phyloP scores from a whole-genome alignment of 352 stramenopile species.

The Pythium vanterpoolii region DNA sequence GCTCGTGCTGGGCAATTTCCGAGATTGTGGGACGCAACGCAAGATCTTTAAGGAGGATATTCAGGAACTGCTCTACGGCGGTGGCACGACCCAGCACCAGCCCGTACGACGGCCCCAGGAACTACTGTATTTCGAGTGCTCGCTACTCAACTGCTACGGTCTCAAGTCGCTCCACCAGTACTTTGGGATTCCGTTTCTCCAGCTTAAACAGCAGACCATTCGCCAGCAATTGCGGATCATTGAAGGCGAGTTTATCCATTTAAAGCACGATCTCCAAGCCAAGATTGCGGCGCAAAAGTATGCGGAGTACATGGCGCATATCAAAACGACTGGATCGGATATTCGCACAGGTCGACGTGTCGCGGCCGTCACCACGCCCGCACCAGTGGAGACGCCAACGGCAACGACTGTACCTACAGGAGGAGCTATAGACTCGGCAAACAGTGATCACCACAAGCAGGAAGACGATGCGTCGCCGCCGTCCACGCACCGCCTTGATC shows the following conservation, averaged over 20 bases:
- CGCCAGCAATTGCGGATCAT: conserved; percentile 73
- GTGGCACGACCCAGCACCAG: conserved; percentile 30
- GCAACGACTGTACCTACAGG: no score
- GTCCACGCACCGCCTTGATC: conserved; percentile 5
- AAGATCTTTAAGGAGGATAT: conserved; percentile 89
- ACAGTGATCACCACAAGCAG: background rate
- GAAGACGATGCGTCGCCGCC: conserved; percentile 12
- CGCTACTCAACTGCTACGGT: conserved; percentile 79
- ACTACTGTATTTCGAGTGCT: conserved; percentile 84
- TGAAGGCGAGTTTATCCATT: conserved; percentile 60
- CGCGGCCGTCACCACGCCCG: conserved; percentile 1
- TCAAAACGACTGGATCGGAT: conserved; percentile 62
- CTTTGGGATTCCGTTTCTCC: conserved; percentile 80
- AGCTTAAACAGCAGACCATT: conserved; percentile 75
- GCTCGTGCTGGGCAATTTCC: conserved; percentile 81
- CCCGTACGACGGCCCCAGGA: conserved; percentile 48
- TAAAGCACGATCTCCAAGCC: conserved; percentile 70
- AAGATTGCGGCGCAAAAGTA: conserved; percentile 77
- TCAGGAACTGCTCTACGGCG: conserved; percentile 61
- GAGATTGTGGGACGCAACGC: conserved; percentile 57
- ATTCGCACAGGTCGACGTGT: conserved; percentile 55
- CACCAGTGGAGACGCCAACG: background rate
- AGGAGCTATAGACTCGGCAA: conserved; percentile 15
- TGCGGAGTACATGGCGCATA: conserved; percentile 67
- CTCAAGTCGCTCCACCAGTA: conserved; percentile 84